Percentiles rank a stretch among this genome's conserved stretches.
Conservation (phyloP, 2,329 filamentous ascomycete genomes). For the Talaromyces marneffei region DNA sequence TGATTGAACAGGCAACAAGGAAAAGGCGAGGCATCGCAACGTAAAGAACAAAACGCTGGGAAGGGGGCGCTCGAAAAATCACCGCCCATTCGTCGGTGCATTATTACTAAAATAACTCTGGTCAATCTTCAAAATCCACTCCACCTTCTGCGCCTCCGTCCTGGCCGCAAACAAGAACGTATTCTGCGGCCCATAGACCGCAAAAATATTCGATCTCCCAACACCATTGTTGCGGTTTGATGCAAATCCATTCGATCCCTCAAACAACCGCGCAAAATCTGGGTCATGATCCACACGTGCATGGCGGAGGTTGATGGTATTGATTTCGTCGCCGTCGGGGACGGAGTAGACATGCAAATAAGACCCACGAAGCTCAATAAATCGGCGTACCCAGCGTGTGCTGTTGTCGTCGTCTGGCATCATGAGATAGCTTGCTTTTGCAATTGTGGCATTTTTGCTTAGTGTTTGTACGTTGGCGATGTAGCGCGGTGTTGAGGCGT, state of each 20-base stretch:
- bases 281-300: slow-evolving; percentile 89
- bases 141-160: slow-evolving; percentile 85
- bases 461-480: slow-evolving; percentile 71
- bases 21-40: background rate
- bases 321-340: slow-evolving; percentile 82
- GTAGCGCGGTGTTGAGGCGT: slow-evolving; percentile 54
- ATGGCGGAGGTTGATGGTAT: slow-evolving; percentile 80
- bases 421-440: slow-evolving; percentile 84
- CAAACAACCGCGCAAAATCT: slow-evolving; percentile 72
- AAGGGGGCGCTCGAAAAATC: background rate
- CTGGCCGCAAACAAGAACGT: slow-evolving; percentile 90
- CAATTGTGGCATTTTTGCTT: slow-evolving; percentile 70
- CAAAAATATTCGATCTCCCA: slow-evolving; percentile 70
- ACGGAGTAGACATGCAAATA: slow-evolving; percentile 88
- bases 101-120: slow-evolving; percentile 59
- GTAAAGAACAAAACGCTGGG: background rate
- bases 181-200: slow-evolving; percentile 88
- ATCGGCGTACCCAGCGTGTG: slow-evolving; percentile 83
- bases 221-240: slow-evolving; percentile 21
- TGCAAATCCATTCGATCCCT: slow-evolving; percentile 41
- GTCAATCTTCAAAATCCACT: slow-evolving; percentile 95
- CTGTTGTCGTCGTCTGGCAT: slow-evolving; percentile 70
- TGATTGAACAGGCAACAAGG: background rate
- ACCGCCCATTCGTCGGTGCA: slow-evolving; percentile 18
- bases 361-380: slow-evolving; percentile 83